These are phyloP conservation scores for Cutaneotrichosporon dermatis DNA, from an alignment of 1,284 basidiomycete species.

Conservation along the genomic window DNA sequence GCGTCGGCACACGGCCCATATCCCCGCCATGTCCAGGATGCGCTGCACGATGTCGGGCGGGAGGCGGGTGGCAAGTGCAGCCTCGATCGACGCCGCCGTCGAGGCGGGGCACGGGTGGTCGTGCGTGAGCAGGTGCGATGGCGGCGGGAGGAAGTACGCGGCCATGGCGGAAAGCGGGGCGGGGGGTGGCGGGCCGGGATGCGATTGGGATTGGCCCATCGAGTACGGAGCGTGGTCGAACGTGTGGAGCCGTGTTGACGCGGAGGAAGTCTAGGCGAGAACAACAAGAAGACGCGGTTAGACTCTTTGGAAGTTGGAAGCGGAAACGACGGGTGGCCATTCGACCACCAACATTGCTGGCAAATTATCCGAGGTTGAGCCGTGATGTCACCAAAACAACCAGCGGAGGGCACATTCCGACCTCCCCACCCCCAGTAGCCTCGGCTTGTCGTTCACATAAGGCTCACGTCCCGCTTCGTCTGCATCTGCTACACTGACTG, in stretches of 20 bases:
- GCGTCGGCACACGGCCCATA: slow-evolving; percentile 26
- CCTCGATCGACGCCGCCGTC: slow-evolving; percentile 4
- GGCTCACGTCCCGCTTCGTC: no score
- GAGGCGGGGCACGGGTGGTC: background rate
- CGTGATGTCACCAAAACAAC: background rate
- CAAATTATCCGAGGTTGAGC: background rate
- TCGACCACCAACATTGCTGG: no score
- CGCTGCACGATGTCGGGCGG: slow-evolving; percentile 29
- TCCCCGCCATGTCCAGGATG: slow-evolving; percentile 30
- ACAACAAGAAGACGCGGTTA: no score
- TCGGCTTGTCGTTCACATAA: no score
- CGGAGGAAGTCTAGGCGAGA: no score
- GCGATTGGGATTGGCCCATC: background rate
- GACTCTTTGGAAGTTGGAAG: no score
- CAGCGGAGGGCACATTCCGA: no score
- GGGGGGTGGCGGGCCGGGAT: background rate
- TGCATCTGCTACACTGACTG: no score
- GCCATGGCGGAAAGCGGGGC: background rate
- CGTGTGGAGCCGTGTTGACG: no score
- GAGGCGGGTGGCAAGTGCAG: slow-evolving; percentile 15
- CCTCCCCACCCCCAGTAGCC: no score
- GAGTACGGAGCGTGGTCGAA: background rate
- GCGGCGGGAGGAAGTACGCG: background rate
- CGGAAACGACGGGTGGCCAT: no score
- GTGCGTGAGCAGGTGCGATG: background rate